Percentiles rank a stretch among this genome's conserved stretches.
phyloP scores from a whole-genome alignment of 2,329 filamentous ascomycete genomes.

The Didymella lethalis region DNA sequence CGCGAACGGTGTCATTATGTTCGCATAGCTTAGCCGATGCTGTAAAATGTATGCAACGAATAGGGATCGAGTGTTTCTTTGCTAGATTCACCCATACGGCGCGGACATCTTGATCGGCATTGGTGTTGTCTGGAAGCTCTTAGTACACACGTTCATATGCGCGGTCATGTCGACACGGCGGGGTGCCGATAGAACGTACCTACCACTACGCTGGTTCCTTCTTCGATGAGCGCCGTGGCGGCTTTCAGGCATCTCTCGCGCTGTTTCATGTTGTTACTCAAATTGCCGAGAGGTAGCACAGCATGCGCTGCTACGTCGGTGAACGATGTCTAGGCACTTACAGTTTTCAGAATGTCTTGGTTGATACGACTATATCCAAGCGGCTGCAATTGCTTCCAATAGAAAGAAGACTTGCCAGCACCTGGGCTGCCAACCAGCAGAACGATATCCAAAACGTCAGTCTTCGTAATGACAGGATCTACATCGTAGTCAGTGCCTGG shows the following conservation, averaged over 20 bases:
- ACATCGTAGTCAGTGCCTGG: constrained; percentile 31
- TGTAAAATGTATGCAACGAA: constrained; percentile 87
- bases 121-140: constrained; percentile 82
- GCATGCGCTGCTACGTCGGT: constrained; percentile 31
- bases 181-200: constrained; percentile 63
- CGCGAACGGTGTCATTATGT: constrained; percentile 87
- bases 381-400: constrained; percentile 77
- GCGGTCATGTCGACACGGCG: constrained; percentile 22
- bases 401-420: constrained; percentile 92
- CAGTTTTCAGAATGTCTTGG: constrained; percentile 84
- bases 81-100: constrained; percentile 81
- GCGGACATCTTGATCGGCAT: constrained; percentile 79
- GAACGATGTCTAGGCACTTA: constrained; percentile 47
- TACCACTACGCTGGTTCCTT: constrained; percentile 75
- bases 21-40: constrained; percentile 73
- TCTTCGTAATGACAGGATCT: constrained; percentile 62
- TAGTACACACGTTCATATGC: constrained; percentile 25
- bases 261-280: constrained; percentile 54
- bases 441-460: constrained; percentile 75
- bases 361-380: constrained; percentile 86
- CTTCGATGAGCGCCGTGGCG: constrained; percentile 70
- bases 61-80: constrained; percentile 71
- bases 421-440: constrained; percentile 89
- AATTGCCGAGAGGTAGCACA: constrained; percentile 32
- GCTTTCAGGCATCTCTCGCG: constrained; percentile 73